Percentiles rank a stretch among this genome's conserved stretches.
Conservation (phyloP, 345 rosid genomes). For the Capsella bursapastoris region DNA sequence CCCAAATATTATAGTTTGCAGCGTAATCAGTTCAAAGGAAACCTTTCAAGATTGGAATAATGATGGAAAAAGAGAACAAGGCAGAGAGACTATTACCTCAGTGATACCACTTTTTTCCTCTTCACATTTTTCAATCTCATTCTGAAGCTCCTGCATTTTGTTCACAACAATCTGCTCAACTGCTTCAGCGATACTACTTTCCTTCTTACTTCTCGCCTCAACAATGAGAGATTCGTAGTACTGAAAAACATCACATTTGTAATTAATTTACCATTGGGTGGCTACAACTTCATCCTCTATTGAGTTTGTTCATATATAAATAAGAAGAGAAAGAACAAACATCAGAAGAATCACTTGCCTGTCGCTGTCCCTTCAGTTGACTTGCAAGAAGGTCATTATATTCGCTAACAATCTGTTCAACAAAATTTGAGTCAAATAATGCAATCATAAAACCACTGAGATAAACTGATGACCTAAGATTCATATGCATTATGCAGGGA, state of each 20-base stretch:
- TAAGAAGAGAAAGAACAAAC: slow-evolving; percentile 12
- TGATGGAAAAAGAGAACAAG: background rate
- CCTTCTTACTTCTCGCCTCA: slow-evolving; percentile 77
- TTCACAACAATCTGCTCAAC: slow-evolving; percentile 67
- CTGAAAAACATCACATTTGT: slow-evolving; percentile 46
- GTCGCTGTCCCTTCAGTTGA: slow-evolving; percentile 81
- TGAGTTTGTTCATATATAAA: slow-evolving; percentile 23
- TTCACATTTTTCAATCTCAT: slow-evolving; percentile 61
- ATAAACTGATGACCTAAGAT: background rate
- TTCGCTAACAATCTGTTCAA: slow-evolving; percentile 73
- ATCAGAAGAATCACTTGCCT: slow-evolving; percentile 53
- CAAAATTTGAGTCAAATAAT: slow-evolving; percentile 13
- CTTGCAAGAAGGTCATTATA: slow-evolving; percentile 86
- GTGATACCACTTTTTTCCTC: slow-evolving; percentile 66
- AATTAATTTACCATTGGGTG: slow-evolving; percentile 9
- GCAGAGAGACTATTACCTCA: slow-evolving; percentile 54
- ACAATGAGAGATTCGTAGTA: slow-evolving; percentile 77
- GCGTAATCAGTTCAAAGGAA: background rate
- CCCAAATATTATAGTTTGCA: background rate
- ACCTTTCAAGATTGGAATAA: slow-evolving; percentile 6
- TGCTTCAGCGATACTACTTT: slow-evolving; percentile 61
- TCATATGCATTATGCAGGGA: slow-evolving; percentile 12
- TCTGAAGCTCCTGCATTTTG: slow-evolving; percentile 68
- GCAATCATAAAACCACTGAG: background rate
- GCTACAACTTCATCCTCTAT: slow-evolving; percentile 7